Conservation (phyloP, 2,329 filamentous ascomycete species). For the Cryoendolithus antarcticus region DNA sequence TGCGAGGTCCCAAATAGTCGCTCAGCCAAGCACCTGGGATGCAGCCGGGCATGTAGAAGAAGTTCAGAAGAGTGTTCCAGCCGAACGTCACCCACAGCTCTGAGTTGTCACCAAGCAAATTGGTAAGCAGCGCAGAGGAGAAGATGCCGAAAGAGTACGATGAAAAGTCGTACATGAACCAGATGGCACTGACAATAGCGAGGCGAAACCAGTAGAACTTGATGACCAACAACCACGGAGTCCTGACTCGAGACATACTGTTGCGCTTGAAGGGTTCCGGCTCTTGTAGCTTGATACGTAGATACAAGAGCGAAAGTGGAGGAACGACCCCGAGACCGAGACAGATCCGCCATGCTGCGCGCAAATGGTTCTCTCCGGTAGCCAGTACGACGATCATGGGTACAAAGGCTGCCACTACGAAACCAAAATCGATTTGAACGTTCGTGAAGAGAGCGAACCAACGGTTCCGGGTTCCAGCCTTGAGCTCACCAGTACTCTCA, state of each 20-base stretch:
- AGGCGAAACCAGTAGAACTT: slow-evolving; percentile 65
- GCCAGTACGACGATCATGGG: slow-evolving; percentile 49
- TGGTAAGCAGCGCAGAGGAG: slow-evolving; percentile 59
- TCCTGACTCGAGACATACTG: slow-evolving; percentile 48
- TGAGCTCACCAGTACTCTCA: slow-evolving; percentile 73
- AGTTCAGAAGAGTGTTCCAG: slow-evolving; percentile 78
- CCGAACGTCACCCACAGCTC: slow-evolving; percentile 69
- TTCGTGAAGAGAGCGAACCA: slow-evolving; percentile 81
- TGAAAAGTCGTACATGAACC: slow-evolving; percentile 75
- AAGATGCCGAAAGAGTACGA: slow-evolving; percentile 80
- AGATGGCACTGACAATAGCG: slow-evolving; percentile 58
- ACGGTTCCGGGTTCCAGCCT: slow-evolving; percentile 68
- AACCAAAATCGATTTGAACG: slow-evolving; percentile 74
- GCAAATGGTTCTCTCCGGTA: not conserved
- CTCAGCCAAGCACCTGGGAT: slow-evolving; percentile 63
- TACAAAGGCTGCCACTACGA: slow-evolving; percentile 68
- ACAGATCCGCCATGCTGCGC: slow-evolving; percentile 57
- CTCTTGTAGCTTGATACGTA: slow-evolving; percentile 63
- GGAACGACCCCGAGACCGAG: slow-evolving; percentile 71
- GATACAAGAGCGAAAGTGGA: slow-evolving; percentile 55
- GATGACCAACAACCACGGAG: slow-evolving; percentile 39
- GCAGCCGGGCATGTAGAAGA: slow-evolving; percentile 80
- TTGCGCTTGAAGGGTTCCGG: slow-evolving; percentile 64
- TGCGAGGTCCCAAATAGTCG: slow-evolving; percentile 67
- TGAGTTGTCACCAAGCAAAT: slow-evolving; percentile 44